Evolutionary conservation across 305 asterid species (phyloP).

Genomic region (Fraxinus greggii): DNA sequence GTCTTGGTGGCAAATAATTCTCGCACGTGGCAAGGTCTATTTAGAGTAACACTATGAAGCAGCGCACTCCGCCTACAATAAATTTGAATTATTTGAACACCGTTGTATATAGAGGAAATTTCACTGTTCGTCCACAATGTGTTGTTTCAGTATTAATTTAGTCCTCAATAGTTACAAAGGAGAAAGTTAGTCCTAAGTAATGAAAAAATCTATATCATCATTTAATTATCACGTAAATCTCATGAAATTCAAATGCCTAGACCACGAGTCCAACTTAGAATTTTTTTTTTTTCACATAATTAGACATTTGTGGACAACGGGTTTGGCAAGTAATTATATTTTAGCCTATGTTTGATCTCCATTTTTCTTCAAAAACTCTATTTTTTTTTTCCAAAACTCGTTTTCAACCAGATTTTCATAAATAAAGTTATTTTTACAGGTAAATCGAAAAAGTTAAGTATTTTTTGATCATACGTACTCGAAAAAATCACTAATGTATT

Average conservation of each 20-base stretch:
- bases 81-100: constrained; percentile 40
- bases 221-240: not conserved
- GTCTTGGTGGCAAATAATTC: constrained; percentile 13
- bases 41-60: not conserved
- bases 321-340: not conserved
- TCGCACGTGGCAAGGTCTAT: constrained; percentile 13
- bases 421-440: no score
- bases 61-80: constrained; percentile 32
- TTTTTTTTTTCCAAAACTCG: no score
- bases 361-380: not conserved
- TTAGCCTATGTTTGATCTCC: not conserved
- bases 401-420: no score
- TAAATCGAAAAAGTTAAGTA: no score
- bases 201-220: not conserved
- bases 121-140: not conserved
- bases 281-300: no score
- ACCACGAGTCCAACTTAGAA: not conserved
- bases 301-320: not conserved
- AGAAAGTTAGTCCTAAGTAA: not conserved
- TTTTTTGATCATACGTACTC: no score
- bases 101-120: not conserved
- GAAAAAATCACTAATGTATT: no score
- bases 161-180: not conserved
- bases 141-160: not conserved
- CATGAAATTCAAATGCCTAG: not conserved